Conservation (phyloP, 371 early-diverging fungal species). For the Mortierella sp. region DNA sequence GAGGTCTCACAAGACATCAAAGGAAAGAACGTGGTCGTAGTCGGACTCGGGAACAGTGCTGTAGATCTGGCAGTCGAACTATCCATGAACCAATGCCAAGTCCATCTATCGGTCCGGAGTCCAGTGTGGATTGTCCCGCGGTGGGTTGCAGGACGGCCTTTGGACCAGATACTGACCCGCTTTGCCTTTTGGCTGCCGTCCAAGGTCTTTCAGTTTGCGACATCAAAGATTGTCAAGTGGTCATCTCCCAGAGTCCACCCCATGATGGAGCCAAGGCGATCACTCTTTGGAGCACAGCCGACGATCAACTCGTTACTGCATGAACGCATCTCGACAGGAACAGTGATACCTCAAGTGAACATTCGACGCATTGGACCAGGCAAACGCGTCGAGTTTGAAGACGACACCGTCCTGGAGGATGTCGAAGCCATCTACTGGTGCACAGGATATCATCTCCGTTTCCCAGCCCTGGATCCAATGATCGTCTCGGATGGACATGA, state of each 20-base stretch:
- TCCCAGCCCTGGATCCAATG: constrained; percentile 61
- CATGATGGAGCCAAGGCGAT: constrained; percentile 50
- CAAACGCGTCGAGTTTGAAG: constrained; percentile 64
- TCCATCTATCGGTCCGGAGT: constrained; percentile 41
- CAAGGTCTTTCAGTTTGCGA: constrained; percentile 19
- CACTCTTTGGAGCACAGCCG: constrained; percentile 50
- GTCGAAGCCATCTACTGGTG: constrained; percentile 73
- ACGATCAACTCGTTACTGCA: constrained; percentile 58
- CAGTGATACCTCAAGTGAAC: constrained; percentile 55
- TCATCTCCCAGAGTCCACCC: constrained; percentile 31
- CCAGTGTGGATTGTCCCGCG: constrained; percentile 35
- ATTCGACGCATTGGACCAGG: constrained; percentile 49
- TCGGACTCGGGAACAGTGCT: constrained; percentile 65
- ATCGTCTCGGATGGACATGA: constrained; percentile 53
- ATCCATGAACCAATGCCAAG: constrained; percentile 59
- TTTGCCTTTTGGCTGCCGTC: constrained; percentile 36
- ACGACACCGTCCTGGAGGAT: constrained; percentile 60
- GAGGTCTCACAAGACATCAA: constrained; percentile 55
- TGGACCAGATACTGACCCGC: constrained; percentile 58
- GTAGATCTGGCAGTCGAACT: constrained; percentile 64
- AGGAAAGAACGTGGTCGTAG: constrained; percentile 57
- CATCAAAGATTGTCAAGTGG: neutral
- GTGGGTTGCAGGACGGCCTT: constrained; percentile 56
- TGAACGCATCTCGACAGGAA: constrained; percentile 60
- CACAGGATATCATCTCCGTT: constrained; percentile 69